Percentiles rank a stretch among this genome's conserved stretches.
Conservation (phyloP, 257 asterid genomes). For the Capsicum rhomboideum region DNA sequence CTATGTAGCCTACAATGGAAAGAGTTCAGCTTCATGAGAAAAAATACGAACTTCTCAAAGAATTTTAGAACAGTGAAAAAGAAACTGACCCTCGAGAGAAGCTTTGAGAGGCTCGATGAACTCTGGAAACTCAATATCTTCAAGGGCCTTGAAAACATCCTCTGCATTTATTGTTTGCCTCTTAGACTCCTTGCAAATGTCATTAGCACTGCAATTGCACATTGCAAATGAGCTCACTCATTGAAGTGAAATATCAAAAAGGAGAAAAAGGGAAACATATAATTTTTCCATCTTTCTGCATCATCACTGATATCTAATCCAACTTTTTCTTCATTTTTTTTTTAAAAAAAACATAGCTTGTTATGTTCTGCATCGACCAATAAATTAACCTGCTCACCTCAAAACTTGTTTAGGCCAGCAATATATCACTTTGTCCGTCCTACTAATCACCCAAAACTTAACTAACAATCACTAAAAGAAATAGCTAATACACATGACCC, state of each 20-base stretch:
- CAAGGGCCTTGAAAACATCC: constrained; percentile 91
- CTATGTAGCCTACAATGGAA: neutral
- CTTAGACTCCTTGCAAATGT: constrained; percentile 77
- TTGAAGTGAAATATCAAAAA: neutral
- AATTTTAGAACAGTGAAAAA: neutral
- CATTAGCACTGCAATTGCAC: constrained; percentile 49
- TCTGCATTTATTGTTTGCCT: constrained; percentile 79
- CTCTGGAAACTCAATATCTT: constrained; percentile 82
- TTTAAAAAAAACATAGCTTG: neutral
- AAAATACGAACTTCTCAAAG: neutral
- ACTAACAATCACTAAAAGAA: neutral
- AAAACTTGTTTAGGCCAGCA: neutral
- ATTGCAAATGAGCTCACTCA: neutral
- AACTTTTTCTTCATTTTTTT: neutral
- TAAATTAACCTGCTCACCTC: neutral
- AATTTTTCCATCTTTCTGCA: neutral
- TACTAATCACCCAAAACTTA: neutral
- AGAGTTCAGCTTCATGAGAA: neutral
- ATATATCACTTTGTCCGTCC: neutral
- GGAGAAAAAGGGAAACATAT: neutral
- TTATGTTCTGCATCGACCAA: neutral
- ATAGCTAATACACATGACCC: neutral
- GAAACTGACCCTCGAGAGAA: constrained; percentile 67
- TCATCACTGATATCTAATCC: neutral
- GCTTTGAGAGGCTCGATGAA: constrained; percentile 71